Evolutionary conservation across 225 moss, liverwort and hornwort genomes (phyloP), one percentile per base, ranked within the genome.

Genomic region (Climacium dendroides): DNA sequence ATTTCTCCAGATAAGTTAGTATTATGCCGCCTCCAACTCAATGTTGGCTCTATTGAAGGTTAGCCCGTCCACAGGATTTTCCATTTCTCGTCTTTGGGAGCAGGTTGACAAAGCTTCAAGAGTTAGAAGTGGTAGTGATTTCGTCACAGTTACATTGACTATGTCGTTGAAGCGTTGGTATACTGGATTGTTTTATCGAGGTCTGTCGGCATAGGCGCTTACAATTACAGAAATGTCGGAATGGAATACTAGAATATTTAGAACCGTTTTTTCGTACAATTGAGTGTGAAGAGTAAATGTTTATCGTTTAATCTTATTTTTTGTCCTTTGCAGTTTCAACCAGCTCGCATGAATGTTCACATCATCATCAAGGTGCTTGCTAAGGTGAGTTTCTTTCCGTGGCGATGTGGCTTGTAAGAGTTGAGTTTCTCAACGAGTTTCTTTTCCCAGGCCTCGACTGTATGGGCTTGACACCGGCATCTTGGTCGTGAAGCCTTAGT

Each of bases 311-410:
- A 53, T 37, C 55, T 17, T 41, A 39, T 66, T 47, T 67, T 66
- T 15, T 87, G 86, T 54, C 79, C 59, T 30, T 81, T 91, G 90
- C 96, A 99, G 98, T 99, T 99, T 78, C 96, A 96, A 86, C 96
- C 98, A 62, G 84, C 97, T 69, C 96, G 98, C 70, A 90, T 97
- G 91, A 97, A 94, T 93, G 97, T 96, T 55, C 95, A 93, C 78
- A 91, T 97, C 85, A 95, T 99, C 84, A 91, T 95, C 71, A 94
- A 94, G 91, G 95, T 99, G 45, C 93, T 99, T 29, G 97, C 95
- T 9, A 99, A 99, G 98, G 98, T 99, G 85, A 92, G 93, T 28
- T 50, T 64, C 50, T 60, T 81, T 26, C 64, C 81, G 55, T 74
- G 62, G 10, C 50, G 15, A 61, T 50, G 19, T 75, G 37, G 15